Conservation (phyloP, 1,139 yeast species). For the Hanseniaspora sp. region DNA sequence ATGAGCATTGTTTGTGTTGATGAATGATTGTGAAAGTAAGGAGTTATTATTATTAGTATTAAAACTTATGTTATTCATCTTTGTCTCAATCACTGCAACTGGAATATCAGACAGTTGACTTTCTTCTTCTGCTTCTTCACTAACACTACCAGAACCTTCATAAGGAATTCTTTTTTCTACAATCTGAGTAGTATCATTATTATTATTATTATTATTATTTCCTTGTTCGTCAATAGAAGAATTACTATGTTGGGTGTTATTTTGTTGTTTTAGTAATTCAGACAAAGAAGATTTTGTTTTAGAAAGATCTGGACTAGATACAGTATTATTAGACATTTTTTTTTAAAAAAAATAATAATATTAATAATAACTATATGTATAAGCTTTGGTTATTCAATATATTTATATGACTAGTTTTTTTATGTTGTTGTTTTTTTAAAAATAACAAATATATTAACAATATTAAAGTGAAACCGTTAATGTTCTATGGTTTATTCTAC, state of each 20-base stretch:
- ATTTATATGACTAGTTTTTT: too few species aligned
- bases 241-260: constrained; percentile 18
- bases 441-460: too few species aligned
- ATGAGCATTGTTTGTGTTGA: constrained; percentile 29
- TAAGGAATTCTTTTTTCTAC: constrained; percentile 2
- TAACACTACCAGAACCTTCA: constrained; percentile 10
- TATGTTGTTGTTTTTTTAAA: too few species aligned
- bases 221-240: neutral
- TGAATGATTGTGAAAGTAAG: constrained; percentile 26
- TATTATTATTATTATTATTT: neutral
- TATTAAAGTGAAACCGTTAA: too few species aligned
- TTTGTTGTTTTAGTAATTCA: constrained; percentile 28
- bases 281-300: constrained; percentile 29
- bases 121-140: constrained; percentile 1
- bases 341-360: neutral
- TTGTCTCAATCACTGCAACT: neutral
- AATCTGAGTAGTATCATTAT: neutral
- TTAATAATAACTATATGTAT: neutral
- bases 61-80: neutral
- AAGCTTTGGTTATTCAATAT: too few species aligned
- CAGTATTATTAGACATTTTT: neutral
- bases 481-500: too few species aligned
- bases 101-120: too few species aligned
- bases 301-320: neutral
- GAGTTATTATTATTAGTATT: neutral